Base-by-base conservation (phyloP, 345 rosid genomes). In the Eucalyptus pauciflora region DNA sequence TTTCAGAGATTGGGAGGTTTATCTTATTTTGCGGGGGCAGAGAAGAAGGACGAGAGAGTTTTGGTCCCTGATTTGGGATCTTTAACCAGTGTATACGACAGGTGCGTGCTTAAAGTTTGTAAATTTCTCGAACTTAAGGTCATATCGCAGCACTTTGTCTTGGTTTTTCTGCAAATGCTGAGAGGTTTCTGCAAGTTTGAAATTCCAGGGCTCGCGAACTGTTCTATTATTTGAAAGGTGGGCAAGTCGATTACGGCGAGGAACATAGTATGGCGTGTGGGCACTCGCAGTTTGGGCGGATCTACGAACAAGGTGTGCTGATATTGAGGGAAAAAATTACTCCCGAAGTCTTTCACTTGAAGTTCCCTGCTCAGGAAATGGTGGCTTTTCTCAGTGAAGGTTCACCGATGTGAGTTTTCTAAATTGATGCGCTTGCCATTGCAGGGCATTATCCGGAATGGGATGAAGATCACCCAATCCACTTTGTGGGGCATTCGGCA, bases 61-160 rank as follows among this genome's bases (percentile, higher is more conserved):
- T 92, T 97, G 64, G 98, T 98, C 76, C 99, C 99, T 86, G 99
- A 98, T 95, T 93, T 98, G 94, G 99, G 99, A 45, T 98, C 99
- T 51, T 91, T 98, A 56, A 96, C 99, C 6, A 97, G 99, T 94
- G 88, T 96, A 50, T 93, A 98, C 87, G 99, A 98, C 91, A 94
- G 99, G 99, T 96, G 88, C 67, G 88, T 64, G 4, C 49, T 41
- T 60, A 8, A 85, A 85, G n/a, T 56, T 24, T 56, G 27, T 37
- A 2, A 71, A 10, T 76, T 6, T 76, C 46, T 76, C 5, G 27
- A 10, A 11, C 27, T 76, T 10, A 76, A 76, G 27, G 83, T 86
- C 62, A 29, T 86, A 3, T 86, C 17, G 51, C 45, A 51, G 64
- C 29, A 29, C 45, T 88, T 76, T 50, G 31, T 29, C 24, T 88